Percentiles rank a stretch among this genome's conserved stretches.
Conservation (phyloP, 2,329 filamentous ascomycete species). For the Trichoderma asperellum region DNA sequence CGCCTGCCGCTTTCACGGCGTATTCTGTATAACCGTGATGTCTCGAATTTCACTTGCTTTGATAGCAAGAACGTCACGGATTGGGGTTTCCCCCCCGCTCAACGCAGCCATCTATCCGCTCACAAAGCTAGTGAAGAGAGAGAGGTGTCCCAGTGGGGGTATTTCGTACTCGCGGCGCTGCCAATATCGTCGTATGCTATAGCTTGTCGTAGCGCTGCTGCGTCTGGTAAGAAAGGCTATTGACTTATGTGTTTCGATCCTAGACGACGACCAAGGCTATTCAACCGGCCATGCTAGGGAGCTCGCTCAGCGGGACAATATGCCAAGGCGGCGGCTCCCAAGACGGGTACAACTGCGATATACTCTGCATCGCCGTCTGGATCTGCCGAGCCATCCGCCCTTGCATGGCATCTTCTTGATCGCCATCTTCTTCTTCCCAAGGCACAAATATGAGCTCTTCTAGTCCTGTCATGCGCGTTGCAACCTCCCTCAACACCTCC, state of each 20-base stretch:
- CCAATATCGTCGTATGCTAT: not conserved
- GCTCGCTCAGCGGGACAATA: slow-evolving; percentile 41
- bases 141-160: not conserved
- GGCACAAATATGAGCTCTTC: slow-evolving; percentile 52
- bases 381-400: slow-evolving; percentile 46
- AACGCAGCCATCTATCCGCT: not conserved
- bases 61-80: not conserved
- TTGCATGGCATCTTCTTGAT: slow-evolving; percentile 39
- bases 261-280: not conserved
- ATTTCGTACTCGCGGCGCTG: not conserved
- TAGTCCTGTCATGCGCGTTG: slow-evolving; percentile 45
- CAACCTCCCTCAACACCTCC: slow-evolving; percentile 47
- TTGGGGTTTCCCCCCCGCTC: not conserved
- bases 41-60: not conserved
- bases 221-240: not conserved
- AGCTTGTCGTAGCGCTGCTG: not conserved
- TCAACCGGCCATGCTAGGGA: slow-evolving; percentile 32
- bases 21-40: too few species aligned
- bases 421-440: slow-evolving; percentile 41
- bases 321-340: slow-evolving; percentile 46
- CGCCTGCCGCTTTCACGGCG: too few species aligned
- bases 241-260: not conserved
- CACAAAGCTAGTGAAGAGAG: not conserved
- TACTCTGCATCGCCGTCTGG: slow-evolving; percentile 41
- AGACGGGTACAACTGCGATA: slow-evolving; percentile 38